Conservation (phyloP, 176 grass and related monocot species). For the Typha latifolia region DNA sequence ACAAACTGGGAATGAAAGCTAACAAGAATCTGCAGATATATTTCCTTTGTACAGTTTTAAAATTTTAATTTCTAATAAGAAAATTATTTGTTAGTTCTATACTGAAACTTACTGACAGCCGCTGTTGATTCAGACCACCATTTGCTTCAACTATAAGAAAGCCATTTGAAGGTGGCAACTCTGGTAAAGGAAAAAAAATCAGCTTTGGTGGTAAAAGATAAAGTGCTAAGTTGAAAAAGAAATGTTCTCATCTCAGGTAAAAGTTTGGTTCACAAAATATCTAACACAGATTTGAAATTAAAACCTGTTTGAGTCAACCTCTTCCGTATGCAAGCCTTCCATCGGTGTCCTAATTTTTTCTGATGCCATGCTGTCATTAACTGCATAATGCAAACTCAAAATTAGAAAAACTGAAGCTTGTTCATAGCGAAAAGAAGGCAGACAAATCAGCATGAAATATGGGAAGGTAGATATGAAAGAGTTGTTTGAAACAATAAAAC, state of each 20-base stretch:
- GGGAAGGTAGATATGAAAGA: not conserved
- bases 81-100: slow-evolving; percentile 1
- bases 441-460: not conserved
- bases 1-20: not conserved
- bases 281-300: slow-evolving; percentile 14
- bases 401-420: not conserved
- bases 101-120: slow-evolving; percentile 70
- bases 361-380: slow-evolving; percentile 39
- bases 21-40: not conserved
- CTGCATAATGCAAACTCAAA: slow-evolving; percentile 30
- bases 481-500: not conserved
- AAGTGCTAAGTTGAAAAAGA: not conserved
- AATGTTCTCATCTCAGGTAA: slow-evolving; percentile 2
- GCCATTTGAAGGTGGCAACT: slow-evolving; percentile 71
- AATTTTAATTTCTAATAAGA: not conserved
- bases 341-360: slow-evolving; percentile 39
- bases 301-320: slow-evolving; percentile 53
- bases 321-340: slow-evolving; percentile 52
- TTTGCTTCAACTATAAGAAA: slow-evolving; percentile 92
- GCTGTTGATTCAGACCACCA: slow-evolving; percentile 92
- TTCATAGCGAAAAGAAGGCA: slow-evolving; percentile 13
- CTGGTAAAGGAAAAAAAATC: slow-evolving; percentile 34
- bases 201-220: not conserved
- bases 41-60: slow-evolving; percentile 1
- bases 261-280: slow-evolving; percentile 3